Evolutionary conservation across 2,329 filamentous ascomycete genomes (phyloP).

Genomic region (Botrytis galanthina): DNA sequence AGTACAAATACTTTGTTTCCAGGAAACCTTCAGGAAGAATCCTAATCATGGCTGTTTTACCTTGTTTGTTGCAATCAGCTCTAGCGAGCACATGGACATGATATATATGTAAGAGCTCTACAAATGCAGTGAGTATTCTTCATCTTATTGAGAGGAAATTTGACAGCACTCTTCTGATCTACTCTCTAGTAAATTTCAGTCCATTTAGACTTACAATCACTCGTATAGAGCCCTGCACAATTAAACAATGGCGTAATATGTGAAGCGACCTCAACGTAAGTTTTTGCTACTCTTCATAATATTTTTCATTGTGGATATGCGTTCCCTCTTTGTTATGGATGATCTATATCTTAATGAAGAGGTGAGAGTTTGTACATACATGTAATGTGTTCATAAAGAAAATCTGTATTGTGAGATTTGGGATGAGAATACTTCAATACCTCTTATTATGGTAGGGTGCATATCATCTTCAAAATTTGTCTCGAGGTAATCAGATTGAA

Average conservation of each 20-base stretch:
- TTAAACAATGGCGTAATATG: no score
- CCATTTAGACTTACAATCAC: background rate
- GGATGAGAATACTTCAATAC: background rate
- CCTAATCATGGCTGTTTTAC: background rate
- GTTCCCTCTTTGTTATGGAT: no score
- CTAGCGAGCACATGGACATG: background rate
- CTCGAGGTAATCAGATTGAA: background rate
- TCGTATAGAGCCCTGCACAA: no score
- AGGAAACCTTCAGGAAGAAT: background rate
- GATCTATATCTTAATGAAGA: background rate
- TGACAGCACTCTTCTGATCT: background rate
- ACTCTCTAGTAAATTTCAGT: background rate
- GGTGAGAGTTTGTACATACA: fast-evolving
- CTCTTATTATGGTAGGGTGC: background rate
- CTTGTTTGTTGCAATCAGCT: background rate
- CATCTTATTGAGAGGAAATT: background rate
- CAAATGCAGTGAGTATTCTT: no score
- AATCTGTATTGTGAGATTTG: background rate
- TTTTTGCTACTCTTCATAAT: no score
- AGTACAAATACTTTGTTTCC: background rate
- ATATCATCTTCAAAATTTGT: no score
- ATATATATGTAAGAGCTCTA: background rate
- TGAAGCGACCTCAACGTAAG: no score
- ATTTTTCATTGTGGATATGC: no score
- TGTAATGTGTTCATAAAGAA: fast-evolving